Percentiles rank a stretch among this genome's conserved stretches.
phyloP scores from a whole-genome alignment of 1,139 yeast species.

The Protomyces inundatus region DNA sequence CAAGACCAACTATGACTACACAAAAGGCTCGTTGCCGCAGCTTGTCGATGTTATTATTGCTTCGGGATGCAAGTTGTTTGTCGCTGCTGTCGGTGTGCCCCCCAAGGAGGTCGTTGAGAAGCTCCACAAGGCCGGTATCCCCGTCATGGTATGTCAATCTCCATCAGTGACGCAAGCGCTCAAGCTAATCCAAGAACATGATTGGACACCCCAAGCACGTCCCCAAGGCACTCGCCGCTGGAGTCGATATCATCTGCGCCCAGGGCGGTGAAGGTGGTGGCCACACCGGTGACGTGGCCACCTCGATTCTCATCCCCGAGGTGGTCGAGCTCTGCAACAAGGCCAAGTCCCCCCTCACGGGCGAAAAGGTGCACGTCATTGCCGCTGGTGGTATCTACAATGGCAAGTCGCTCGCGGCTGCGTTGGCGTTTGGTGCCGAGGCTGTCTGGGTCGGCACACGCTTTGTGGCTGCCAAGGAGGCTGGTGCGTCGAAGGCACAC shows the following conservation, averaged over 20 bases:
- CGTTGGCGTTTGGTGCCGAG: constrained; percentile 43
- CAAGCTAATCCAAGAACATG: constrained; percentile 39
- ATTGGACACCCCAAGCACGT: constrained; percentile 47
- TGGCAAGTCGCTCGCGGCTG: constrained; percentile 38
- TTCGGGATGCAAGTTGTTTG: constrained; percentile 33
- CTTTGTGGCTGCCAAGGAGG: constrained; percentile 35
- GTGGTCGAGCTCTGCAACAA: constrained; percentile 40
- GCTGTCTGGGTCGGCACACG: constrained; percentile 45
- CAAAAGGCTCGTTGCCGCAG: constrained; percentile 34
- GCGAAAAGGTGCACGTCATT: constrained; percentile 39
- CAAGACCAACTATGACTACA: constrained; percentile 36
- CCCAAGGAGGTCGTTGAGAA: constrained; percentile 41
- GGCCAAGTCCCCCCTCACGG: constrained; percentile 34
- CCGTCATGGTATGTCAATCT: constrained; percentile 36
- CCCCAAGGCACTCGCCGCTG: constrained; percentile 40
- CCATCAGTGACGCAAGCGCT: not conserved
- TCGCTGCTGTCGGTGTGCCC: constrained; percentile 46
- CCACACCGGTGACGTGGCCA: constrained; percentile 40
- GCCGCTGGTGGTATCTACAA: constrained; percentile 48
- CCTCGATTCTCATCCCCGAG: constrained; percentile 38
- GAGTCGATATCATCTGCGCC: constrained; percentile 45
- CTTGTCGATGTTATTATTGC: constrained; percentile 34
- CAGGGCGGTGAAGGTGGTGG: constrained; percentile 51
- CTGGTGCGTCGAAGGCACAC: constrained; percentile 35
- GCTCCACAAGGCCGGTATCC: constrained; percentile 47